These are phyloP conservation scores for Mycena metata DNA, from an alignment of 768 basidiomycete genomes.

Conservation along the genomic window DNA sequence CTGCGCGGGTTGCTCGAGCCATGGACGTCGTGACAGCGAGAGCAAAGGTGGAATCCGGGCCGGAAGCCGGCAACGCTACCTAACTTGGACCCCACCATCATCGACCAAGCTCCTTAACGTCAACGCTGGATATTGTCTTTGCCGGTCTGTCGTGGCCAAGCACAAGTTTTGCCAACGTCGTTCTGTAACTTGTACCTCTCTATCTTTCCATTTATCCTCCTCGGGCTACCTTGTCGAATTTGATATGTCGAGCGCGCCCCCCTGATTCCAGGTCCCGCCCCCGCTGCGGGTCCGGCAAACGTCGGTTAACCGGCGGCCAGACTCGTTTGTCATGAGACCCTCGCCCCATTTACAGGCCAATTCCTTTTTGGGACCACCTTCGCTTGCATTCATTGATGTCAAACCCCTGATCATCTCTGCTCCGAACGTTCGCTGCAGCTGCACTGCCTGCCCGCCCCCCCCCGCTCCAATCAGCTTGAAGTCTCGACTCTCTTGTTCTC, in stretches of 20 bases:
- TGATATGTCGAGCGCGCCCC: slow-evolving; percentile 9
- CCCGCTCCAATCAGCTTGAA: too few species aligned
- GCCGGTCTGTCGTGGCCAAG: too few species aligned
- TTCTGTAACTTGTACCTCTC: neutral
- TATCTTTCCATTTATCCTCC: slow-evolving; percentile 29
- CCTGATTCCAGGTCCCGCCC: slow-evolving; percentile 10
- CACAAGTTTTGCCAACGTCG: neutral
- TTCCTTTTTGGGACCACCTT: slow-evolving; percentile 10
- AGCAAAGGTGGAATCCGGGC: slow-evolving; percentile 12
- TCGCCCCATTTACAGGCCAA: neutral
- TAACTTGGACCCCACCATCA: too few species aligned
- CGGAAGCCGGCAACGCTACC: too few species aligned
- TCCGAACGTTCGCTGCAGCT: neutral
- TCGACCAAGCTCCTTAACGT: too few species aligned
- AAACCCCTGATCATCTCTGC: neutral
- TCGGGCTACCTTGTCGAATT: slow-evolving; percentile 18
- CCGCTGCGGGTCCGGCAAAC: neutral
- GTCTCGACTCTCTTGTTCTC: neutral
- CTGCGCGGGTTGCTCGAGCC: slow-evolving; percentile 33
- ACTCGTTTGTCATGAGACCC: neutral
- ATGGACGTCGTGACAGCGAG: slow-evolving; percentile 35
- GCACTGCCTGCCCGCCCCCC: neutral
- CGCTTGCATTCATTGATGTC: slow-evolving; percentile 4
- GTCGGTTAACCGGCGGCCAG: too few species aligned
- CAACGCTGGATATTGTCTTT: too few species aligned